Base-by-base conservation (phyloP, 2,329 filamentous ascomycete species). In the Arthrobotrys pseudoclavata region DNA sequence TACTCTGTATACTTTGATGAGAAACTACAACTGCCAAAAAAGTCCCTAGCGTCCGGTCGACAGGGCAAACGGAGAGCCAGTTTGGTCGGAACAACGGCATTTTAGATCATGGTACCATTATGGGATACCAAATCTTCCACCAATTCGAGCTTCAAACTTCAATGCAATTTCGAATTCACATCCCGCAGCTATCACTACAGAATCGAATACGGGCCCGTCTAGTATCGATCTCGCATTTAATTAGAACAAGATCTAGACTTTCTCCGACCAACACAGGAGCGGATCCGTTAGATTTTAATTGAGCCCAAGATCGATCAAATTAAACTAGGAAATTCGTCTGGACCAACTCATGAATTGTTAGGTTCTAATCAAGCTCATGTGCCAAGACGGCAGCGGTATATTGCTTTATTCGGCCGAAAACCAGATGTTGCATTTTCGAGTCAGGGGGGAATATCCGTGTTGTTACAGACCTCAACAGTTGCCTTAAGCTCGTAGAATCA, bases 71-170 rank as follows among this genome's bases (percentile, higher is more conserved):
- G 67, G 55, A 50, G 31, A 29, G 26, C 34, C 31, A 63, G 53
- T 15, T 64, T 20, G n/a, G 55, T 37, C 71, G 71, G 72, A 70
- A 70, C n/a, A 67, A 47, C 72, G 72, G 72, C 72, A 76, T n/a
- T 50, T 68, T 22, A 34, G n/a, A 40, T 20, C 24, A 4, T 61
- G 37, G 37, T 40, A 15, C 37, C 26, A 29, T 24, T 22, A 18
- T 9, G 26, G 18, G 1, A 34, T 15, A 60, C 15, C 20, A 60
- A 29, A 50, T 69, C 40, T 69, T 61, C 64, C 64, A 53, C 64
- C 64, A 68, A 68, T 68, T 45, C 50, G 15, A 47, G 40, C 1
- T 24, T 34, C 34, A 34, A 22, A 20, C 9, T 42, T 42, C 34
- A 37, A 3, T 18, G 13, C 42, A 10, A 18, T 20, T 40, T 40